Conservation (phyloP, 257 asterid species). For the Lycium ferocissimum region DNA sequence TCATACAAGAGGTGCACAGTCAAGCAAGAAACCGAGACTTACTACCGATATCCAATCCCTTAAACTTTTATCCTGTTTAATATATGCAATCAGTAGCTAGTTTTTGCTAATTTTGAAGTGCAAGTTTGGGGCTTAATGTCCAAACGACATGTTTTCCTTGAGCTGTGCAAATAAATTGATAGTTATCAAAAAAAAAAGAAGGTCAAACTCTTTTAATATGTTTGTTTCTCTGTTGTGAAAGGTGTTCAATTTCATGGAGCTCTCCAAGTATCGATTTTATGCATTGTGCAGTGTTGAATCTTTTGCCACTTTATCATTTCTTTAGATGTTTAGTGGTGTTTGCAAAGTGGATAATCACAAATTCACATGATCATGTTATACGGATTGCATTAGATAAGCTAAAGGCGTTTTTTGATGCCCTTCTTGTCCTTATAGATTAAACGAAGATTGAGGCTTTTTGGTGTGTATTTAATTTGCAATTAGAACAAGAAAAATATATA, state of each 20-base stretch:
- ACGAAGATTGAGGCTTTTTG: neutral
- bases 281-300: neutral
- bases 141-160: too few species aligned
- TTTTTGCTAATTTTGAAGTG: too few species aligned
- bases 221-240: neutral
- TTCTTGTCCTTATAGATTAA: neutral
- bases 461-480: neutral
- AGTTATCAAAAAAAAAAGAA: too few species aligned
- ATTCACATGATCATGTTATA: neutral
- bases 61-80: too few species aligned
- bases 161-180: too few species aligned
- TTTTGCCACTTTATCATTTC: neutral
- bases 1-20: too few species aligned
- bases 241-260: neutral
- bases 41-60: too few species aligned
- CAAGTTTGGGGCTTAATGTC: too few species aligned
- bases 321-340: neutral
- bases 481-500: neutral
- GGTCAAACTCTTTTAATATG: neutral
- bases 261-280: neutral
- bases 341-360: neutral
- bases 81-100: too few species aligned
- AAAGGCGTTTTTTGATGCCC: neutral
- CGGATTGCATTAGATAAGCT: neutral
- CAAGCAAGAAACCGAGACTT: too few species aligned